Evolutionary conservation across 1,139 yeast genomes (phyloP), one percentile per base, ranked within the genome.

Genomic region (Hansenula sp.): DNA sequence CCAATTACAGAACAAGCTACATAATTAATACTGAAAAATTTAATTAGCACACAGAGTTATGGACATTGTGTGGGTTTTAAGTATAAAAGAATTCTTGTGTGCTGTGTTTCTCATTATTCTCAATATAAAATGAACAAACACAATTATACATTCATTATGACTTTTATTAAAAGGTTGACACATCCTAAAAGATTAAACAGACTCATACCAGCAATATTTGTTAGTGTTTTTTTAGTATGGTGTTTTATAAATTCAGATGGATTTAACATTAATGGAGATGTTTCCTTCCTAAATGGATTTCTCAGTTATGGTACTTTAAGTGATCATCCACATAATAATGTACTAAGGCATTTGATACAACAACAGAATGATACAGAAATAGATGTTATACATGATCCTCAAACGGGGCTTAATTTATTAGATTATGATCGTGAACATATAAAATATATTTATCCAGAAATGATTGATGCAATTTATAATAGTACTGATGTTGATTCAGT

Each of bases 361-460:
- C 13, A 13, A 13, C 9, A 14, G 2, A 32, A 32, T 12, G 16
- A 24, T 12, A 32, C 34, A 5, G 35, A 33, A 12, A 28, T n/a
- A 14, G 35, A 37, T 18, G 35, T 8, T 26, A 40, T 25, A 16
- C 28, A 18, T 17, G 16, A 19, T 29, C 24, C 8, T 29, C 29
- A 9, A 9, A 36, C n/a, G 22, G 36, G 19, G 4, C 7, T 36
- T 14, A 34, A 37, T 14, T 19, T 47, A 6, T 36, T 51, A 9
- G 56, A 52, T 36, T 52, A 27, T 34, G 47, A 50, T 27, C 38
- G 55, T 28, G 14, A 39, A 1, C 44, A 45, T 25, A 42, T 51
- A 41, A 52, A 52, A 21, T 43, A 43, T 26, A 44, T 52, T 6
- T 44, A 46, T 19, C 44, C 48, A 9, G 49, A 45, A 22, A 45